phyloP scores from a whole-genome alignment of 352 stramenopile species.

The Globisporangium acanthophoron region DNA sequence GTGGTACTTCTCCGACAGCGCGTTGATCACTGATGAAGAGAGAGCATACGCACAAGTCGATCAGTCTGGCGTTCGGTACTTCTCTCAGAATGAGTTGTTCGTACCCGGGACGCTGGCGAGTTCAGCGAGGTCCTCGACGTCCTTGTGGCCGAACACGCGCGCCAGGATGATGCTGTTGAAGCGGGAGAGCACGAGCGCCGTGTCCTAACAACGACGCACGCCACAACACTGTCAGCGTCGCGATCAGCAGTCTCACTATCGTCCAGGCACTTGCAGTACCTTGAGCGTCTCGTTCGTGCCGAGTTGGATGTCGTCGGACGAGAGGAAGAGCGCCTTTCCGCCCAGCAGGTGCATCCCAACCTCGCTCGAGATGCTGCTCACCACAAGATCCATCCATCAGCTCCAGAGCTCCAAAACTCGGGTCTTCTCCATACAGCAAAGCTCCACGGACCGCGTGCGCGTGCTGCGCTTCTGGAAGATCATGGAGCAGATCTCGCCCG shows the following conservation, averaged over 20 bases:
- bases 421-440: too few relatives aligned
- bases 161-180: conserved; percentile 97
- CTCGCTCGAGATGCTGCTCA: conserved; percentile 86
- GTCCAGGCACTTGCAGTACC: background rate
- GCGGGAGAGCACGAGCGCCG: conserved; percentile 81
- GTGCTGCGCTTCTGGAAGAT: conserved; percentile 95
- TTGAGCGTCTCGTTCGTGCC: conserved; percentile 97
- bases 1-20: conserved; percentile 97
- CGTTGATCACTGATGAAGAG: conserved; percentile 91
- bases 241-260: background rate
- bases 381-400: background rate
- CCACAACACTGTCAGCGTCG: too few relatives aligned
- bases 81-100: background rate
- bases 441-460: conserved; percentile 55
- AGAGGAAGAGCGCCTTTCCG: conserved; percentile 96
- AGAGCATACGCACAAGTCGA: background rate
- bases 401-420: background rate
- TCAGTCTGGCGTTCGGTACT: too few relatives aligned
- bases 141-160: conserved; percentile 91
- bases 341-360: conserved; percentile 96
- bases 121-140: conserved; percentile 86
- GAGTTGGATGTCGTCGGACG: conserved; percentile 96
- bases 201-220: conserved; percentile 30
- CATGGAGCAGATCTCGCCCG: conserved; percentile 85
- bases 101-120: conserved; percentile 86